Base-by-base conservation (phyloP, 139 green algal species). In the Ettlia oleoabundans region DNA sequence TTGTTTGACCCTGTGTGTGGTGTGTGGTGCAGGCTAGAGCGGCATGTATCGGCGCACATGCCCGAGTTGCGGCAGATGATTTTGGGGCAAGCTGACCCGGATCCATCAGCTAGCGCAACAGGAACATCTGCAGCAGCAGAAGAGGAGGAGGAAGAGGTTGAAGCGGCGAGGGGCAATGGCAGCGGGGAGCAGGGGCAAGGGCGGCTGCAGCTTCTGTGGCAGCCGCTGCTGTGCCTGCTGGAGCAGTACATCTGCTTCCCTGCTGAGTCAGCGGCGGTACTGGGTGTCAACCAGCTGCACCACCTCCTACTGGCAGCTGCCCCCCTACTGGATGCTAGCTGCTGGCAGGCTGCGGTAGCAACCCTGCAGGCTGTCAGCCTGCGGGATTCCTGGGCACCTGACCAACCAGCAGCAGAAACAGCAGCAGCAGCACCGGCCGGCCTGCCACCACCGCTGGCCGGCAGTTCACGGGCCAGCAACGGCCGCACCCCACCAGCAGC, bases 201-300 rank as follows among this genome's bases (percentile, higher is more conserved):
- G 24, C 47, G 33, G 18, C 53, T 80, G 73, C 53, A 42, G 28
- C 37, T 52, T 28, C 75, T 81, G 38, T 55, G 62, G 58, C 52
- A 52, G 53, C 78, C 47, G 1, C n/a, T 40, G 43, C 78, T 83
- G 47, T 43, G 2, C 19, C 66, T 83, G 63, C 65, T 83, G 66
- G 47, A 69, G 66, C 65, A 58, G 51, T 83, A 77, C 51, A 26
- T 83, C 35, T 9, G 1, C 47, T 83, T 58, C 66, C 65, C 78
- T 32, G 28, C 51, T 0, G 78, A 83, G 35, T 32, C 47, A 1
- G 33, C 66, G 18, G 78, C 78, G 18, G 78, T 83, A 37, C 78
- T 77, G 51, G 78, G 78, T 41, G 65, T 83, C 24, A 76, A 76
- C 66, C 78, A 83, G 75, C 75, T 81, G 75, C 75, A 81, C 58